Conservation (phyloP, 306 rosid species). For the Luffa aegyptiaca region DNA sequence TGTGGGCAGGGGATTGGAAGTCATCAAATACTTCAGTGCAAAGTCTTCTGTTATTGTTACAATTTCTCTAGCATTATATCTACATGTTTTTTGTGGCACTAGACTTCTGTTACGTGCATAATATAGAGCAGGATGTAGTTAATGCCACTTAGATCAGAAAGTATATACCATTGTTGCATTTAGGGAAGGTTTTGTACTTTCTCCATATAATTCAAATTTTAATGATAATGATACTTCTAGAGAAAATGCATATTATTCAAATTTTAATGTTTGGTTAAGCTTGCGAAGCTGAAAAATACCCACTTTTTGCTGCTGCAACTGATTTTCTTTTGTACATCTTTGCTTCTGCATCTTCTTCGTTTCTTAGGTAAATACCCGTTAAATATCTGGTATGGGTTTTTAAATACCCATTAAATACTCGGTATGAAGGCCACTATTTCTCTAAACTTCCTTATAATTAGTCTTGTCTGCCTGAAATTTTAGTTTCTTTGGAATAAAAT, state of each 20-base stretch:
- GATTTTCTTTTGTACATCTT: no score
- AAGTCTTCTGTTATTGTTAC: constrained; percentile 77
- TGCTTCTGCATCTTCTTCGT: no score
- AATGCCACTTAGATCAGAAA: background rate
- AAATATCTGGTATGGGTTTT: no score
- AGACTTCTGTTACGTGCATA: constrained; percentile 57
- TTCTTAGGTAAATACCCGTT: no score
- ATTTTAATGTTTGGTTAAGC: no score
- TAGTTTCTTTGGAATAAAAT: no score
- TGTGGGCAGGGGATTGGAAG: constrained; percentile 53
- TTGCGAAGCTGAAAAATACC: no score
- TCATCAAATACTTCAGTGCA: constrained; percentile 58
- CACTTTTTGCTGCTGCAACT: no score
- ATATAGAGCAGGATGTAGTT: constrained; percentile 10
- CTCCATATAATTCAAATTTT: constrained; percentile 1
- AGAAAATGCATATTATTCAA: background rate
- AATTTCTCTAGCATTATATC: constrained; percentile 65
- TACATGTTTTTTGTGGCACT: constrained; percentile 54
- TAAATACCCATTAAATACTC: no score
- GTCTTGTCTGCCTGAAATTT: no score
- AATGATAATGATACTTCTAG: background rate
- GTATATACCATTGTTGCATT: background rate
- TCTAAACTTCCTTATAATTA: no score
- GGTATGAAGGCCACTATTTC: no score
- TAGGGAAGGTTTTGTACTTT: background rate